phyloP scores from a whole-genome alignment of 169 alveolate genomes.

The Babesia divergens region DNA sequence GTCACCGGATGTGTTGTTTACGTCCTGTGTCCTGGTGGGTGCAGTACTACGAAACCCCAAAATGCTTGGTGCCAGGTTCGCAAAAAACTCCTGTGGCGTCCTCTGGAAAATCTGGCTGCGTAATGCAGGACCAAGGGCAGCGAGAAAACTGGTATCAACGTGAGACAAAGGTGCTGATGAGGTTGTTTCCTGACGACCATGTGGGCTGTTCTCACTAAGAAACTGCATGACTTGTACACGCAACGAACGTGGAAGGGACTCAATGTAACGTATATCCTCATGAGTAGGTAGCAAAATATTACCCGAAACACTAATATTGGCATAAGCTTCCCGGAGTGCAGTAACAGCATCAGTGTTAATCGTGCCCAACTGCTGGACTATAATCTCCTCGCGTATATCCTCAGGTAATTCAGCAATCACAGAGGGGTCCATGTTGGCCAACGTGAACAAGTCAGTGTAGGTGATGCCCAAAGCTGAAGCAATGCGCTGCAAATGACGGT shows the following conservation, averaged over 20 bases:
- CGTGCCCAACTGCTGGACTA: conserved; percentile 49
- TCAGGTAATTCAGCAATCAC: conserved; percentile 61
- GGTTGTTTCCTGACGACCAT: too few species aligned
- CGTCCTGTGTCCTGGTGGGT: neutral
- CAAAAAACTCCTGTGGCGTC: neutral
- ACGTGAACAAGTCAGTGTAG: conserved; percentile 27
- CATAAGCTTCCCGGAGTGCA: conserved; percentile 8
- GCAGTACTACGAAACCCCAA: neutral
- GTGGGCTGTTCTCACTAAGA: neutral
- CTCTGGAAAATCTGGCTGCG: conserved; percentile 4
- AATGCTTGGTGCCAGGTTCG: neutral
- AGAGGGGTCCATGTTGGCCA: conserved; percentile 58
- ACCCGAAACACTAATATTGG: neutral
- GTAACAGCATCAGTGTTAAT: conserved; percentile 33
- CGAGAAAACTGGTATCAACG: neutral
- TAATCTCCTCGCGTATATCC: conserved; percentile 57
- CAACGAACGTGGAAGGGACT: conserved; percentile 36
- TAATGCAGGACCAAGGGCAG: conserved; percentile 6
- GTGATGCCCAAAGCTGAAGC: conserved; percentile 41
- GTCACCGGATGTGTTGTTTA: too few species aligned
- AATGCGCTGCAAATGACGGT: conserved; percentile 31
- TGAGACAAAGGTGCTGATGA: neutral
- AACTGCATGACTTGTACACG: conserved; percentile 31
- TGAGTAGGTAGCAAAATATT: neutral
- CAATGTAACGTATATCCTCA: conserved; percentile 22